A percentile compares a stretch with the other conserved stretches of the same genome.
phyloP scores from a whole-genome alignment of 2,329 filamentous ascomycete genomes.

The Epicoccum sorghinum region DNA sequence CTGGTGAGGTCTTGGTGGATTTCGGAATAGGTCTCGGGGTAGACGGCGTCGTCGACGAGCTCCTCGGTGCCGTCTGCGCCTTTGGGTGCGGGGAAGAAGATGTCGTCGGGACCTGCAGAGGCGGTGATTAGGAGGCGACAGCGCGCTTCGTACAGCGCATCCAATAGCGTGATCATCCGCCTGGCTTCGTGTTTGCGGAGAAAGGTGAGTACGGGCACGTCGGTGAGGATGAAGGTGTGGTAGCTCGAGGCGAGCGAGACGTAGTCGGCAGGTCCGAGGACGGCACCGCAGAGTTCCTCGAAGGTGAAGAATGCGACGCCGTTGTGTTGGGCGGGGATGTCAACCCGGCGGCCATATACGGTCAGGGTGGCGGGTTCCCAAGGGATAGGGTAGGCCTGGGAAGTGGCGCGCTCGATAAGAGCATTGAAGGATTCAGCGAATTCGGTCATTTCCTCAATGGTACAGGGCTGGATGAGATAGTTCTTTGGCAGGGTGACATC shows the following conservation, averaged over 20 bases:
- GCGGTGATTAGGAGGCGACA: conserved; percentile 77
- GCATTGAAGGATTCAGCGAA: conserved; percentile 31
- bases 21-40: conserved; percentile 71
- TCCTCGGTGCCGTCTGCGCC: conserved; percentile 4
- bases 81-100: conserved; percentile 70
- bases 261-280: conserved; percentile 80
- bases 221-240: conserved; percentile 76
- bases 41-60: conserved; percentile 58
- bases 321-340: conserved; percentile 63
- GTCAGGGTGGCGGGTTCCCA: conserved; percentile 56
- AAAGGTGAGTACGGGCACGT: conserved; percentile 70
- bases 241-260: conserved; percentile 80
- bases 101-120: conserved; percentile 69
- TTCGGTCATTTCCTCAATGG: conserved; percentile 24
- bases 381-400: conserved; percentile 42
- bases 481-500: conserved; percentile 37
- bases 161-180: conserved; percentile 78
- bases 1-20: conserved; percentile 79
- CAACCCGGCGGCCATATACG: conserved; percentile 69
- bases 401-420: conserved; percentile 28
- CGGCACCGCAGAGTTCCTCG: conserved; percentile 65
- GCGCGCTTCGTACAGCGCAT: conserved; percentile 77
- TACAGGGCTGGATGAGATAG: conserved; percentile 41
- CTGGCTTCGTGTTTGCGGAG: conserved; percentile 80
- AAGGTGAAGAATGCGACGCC: conserved; percentile 72